These are phyloP conservation scores for Eucalyptus curtisii DNA, from an alignment of 345 rosid genomes.

Conservation along the genomic window DNA sequence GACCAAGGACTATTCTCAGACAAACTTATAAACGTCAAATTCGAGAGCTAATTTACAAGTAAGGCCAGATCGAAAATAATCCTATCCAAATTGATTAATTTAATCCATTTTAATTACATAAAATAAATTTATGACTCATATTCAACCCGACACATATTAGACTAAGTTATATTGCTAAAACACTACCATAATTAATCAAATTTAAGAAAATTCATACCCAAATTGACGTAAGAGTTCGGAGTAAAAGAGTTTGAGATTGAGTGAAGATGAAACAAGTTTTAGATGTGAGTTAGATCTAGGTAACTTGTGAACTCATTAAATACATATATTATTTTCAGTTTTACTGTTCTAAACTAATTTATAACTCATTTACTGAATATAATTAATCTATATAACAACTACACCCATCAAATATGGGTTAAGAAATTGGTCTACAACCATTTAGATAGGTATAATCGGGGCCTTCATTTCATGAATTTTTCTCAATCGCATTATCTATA, in stretches of 20 bases:
- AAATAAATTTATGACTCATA: not conserved
- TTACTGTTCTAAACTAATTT: too few relatives aligned
- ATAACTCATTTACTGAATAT: too few relatives aligned
- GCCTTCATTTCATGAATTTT: not conserved
- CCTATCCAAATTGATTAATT: not conserved
- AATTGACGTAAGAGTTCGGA: not conserved
- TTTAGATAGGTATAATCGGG: not conserved
- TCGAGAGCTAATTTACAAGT: not conserved
- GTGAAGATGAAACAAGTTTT: not conserved
- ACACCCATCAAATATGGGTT: too few relatives aligned
- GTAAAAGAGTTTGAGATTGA: not conserved
- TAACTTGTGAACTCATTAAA: too few relatives aligned
- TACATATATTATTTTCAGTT: too few relatives aligned
- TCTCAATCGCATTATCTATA: not conserved
- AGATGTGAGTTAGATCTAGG: too few relatives aligned
- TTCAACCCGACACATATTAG: accelerated
- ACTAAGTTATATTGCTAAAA: not conserved
- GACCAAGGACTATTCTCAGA: not conserved
- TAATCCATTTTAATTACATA: not conserved
- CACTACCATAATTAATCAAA: not conserved
- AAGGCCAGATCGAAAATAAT: not conserved
- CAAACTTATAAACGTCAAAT: not conserved
- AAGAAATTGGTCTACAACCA: not conserved
- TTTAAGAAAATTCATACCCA: not conserved
- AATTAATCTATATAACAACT: too few relatives aligned